Evolutionary conservation across 2,329 filamentous ascomycete species (phyloP).

Genomic region (Cladophialophora carrionii): DNA sequence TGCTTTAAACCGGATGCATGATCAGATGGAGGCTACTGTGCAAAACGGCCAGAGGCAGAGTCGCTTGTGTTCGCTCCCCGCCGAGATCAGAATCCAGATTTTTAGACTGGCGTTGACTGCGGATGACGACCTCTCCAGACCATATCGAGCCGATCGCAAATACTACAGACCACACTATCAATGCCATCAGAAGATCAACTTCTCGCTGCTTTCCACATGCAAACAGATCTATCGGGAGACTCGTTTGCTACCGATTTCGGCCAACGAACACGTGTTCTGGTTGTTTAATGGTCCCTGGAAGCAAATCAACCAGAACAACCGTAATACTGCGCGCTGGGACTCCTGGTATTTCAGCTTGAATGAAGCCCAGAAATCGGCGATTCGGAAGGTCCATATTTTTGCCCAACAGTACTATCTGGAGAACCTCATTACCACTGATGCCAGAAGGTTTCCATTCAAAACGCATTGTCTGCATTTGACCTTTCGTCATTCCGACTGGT

Average conservation of each 20-base stretch:
- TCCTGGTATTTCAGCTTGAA: conserved; percentile 36
- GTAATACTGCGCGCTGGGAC: conserved; percentile 20
- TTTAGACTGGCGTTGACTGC: conserved; percentile 47
- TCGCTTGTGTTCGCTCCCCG: conserved; percentile 50
- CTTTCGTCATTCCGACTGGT: conserved; percentile 42
- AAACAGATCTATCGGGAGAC: conserved; percentile 47
- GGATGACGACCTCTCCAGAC: conserved; percentile 33
- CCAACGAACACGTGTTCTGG: conserved; percentile 43
- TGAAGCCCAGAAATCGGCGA: conserved; percentile 33
- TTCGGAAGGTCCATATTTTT: conserved; percentile 39
- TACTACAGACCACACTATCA: conserved; percentile 43
- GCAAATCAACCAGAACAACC: conserved; percentile 18
- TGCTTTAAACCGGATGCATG: background rate
- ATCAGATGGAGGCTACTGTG: conserved; percentile 8
- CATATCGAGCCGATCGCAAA: conserved; percentile 37
- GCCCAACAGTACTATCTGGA: conserved; percentile 41
- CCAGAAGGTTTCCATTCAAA: conserved; percentile 20
- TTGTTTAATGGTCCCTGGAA: conserved; percentile 37
- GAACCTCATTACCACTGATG: conserved; percentile 21
- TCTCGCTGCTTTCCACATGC: conserved; percentile 45
- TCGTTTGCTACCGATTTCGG: conserved; percentile 42
- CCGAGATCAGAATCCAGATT: conserved; percentile 56
- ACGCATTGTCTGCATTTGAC: conserved; percentile 39
- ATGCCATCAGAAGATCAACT: conserved; percentile 40
- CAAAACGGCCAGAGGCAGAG: conserved; percentile 33